Conservation (phyloP, 441 rosid species). For the Populus hybrid region DNA sequence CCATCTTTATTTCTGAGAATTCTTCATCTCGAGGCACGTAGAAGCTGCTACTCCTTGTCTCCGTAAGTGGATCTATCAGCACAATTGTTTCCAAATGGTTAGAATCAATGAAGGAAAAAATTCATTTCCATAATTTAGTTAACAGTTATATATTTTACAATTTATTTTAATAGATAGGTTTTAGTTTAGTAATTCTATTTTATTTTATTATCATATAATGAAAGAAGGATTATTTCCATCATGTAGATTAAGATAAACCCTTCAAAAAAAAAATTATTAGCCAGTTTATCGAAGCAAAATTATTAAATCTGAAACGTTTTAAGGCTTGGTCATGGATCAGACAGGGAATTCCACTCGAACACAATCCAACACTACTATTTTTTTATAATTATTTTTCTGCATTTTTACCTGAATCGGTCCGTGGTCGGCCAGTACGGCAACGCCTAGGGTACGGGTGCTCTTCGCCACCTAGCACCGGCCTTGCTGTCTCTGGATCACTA, state of each 20-base stretch:
- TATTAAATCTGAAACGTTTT: too few relatives aligned
- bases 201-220: neutral
- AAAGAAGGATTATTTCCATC: neutral
- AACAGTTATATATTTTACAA: too few relatives aligned
- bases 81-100: neutral
- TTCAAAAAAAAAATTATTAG: too few relatives aligned
- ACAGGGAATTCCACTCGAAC: too few relatives aligned
- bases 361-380: too few relatives aligned
- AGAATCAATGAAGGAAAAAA: neutral
- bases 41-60: constrained; percentile 31
- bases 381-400: neutral
- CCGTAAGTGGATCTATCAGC: constrained; percentile 46
- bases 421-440: constrained; percentile 59
- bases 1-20: constrained; percentile 46
- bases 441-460: constrained; percentile 68
- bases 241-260: too few relatives aligned
- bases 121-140: neutral
- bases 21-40: constrained; percentile 80
- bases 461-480: constrained; percentile 66
- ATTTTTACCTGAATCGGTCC: constrained; percentile 20
- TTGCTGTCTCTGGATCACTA: constrained; percentile 1
- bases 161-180: too few relatives aligned
- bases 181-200: neutral
- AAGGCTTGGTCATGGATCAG: too few relatives aligned
- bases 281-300: neutral